These are phyloP conservation scores for Neonectria magnoliae DNA, from an alignment of 2,329 filamentous ascomycete species.

Conservation along the genomic window DNA sequence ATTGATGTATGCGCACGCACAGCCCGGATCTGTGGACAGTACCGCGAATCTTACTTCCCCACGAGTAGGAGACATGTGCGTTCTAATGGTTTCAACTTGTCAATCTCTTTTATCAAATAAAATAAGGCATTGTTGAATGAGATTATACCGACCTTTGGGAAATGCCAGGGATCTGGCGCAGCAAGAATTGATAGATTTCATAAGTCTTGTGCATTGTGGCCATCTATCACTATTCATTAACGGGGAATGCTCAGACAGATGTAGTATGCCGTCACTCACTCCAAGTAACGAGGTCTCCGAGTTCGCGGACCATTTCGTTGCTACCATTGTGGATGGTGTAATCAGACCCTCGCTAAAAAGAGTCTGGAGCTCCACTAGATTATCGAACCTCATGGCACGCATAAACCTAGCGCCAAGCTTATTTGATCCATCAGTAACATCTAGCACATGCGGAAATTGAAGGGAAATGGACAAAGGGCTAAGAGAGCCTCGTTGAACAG, in stretches of 20 bases:
- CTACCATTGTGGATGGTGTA: background rate
- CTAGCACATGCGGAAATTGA: constrained; percentile 9
- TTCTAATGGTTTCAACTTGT: background rate
- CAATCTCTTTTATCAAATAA: background rate
- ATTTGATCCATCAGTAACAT: accelerated
- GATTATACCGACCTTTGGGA: background rate
- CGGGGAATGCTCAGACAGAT: background rate
- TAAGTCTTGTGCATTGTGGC: background rate
- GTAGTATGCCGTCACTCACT: background rate
- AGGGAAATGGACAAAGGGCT: constrained; percentile 3
- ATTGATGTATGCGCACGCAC: background rate
- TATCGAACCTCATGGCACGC: accelerated
- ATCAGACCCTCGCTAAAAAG: background rate
- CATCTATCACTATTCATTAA: background rate
- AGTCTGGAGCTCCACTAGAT: accelerated
- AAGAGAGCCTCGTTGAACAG: background rate
- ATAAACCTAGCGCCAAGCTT: background rate
- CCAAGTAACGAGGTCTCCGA: constrained; percentile 2
- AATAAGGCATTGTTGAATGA: no score
- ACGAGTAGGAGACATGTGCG: background rate
- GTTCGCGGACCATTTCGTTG: background rate
- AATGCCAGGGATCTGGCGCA: background rate
- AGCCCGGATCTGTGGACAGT: background rate
- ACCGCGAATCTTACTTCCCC: accelerated
- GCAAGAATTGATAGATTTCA: background rate